Evolutionary conservation across 768 basidiomycete genomes (phyloP).

Genomic region (Pleurotus platypus): DNA sequence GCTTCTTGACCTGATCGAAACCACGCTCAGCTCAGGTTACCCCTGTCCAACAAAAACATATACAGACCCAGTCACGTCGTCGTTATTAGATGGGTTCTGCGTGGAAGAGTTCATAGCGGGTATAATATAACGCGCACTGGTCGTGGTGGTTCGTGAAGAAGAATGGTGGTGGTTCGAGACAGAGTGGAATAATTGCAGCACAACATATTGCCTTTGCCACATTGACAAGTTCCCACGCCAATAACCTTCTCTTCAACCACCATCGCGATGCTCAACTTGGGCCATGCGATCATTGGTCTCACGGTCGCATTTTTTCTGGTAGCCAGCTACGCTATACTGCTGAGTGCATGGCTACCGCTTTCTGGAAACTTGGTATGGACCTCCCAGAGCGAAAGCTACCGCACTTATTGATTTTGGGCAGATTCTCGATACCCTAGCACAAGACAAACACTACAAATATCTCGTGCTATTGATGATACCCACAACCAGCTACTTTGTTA

Average conservation of each 20-base stretch:
- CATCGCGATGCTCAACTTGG: slow-evolving; percentile 25
- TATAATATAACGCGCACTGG: slow-evolving; percentile 32
- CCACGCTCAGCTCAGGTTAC: not conserved
- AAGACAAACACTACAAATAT: slow-evolving; percentile 91
- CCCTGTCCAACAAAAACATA: slow-evolving; percentile 11
- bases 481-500: slow-evolving; percentile 82
- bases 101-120: slow-evolving; percentile 22
- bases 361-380: slow-evolving; percentile 48
- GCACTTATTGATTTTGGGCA: slow-evolving; percentile 22
- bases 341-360: slow-evolving; percentile 59
- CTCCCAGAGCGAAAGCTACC: not conserved
- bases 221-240: not conserved
- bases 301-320: slow-evolving; percentile 52
- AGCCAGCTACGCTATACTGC: slow-evolving; percentile 59
- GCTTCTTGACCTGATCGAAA: slow-evolving; percentile 5
- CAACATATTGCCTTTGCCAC: not conserved
- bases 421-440: slow-evolving; percentile 60
- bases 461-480: slow-evolving; percentile 77
- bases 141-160: slow-evolving; percentile 36
- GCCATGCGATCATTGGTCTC: slow-evolving; percentile 43
- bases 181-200: not conserved
- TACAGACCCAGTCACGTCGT: slow-evolving; percentile 30
- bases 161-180: slow-evolving; percentile 26
- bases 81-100: slow-evolving; percentile 12
- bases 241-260: not conserved